Evolutionary conservation across 2,329 filamentous ascomycete genomes (phyloP), one percentile per base, ranked within the genome.

Genomic region (Fusarium sp.): DNA sequence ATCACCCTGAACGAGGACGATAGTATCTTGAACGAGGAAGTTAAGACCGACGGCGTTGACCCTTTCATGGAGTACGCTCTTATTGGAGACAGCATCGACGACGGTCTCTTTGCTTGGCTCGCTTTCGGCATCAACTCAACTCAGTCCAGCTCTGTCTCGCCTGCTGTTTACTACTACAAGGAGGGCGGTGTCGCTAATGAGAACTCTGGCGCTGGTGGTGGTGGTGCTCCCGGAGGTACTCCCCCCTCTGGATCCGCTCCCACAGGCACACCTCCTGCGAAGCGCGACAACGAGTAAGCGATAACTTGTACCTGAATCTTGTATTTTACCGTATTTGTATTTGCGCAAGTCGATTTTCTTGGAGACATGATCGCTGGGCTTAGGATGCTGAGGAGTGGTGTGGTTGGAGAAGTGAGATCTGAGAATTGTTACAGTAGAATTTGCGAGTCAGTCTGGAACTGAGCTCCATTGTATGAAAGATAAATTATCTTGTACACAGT

Each of bases 21-120:
- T 67, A 34, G 56, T 15, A 72, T 76, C 21, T 80, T 88, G 45
- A 80, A 85, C 36, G 74, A 82, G 20, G 77, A 83, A 69, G 81
- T 82, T 6, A 82, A 82, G 34, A 73, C 69, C 2, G 82, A 81
- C 4, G 81, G 81, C 26, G 84, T 85, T 48, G 85, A 88, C 62
- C 88, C 88, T 1, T 77, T 89, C 67, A 78, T 88, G 65, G 81
- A 88, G 72, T 89, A 88, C 65, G 82, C 85, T 12, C 79, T 84
- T 5, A 80, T 90, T 5, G 86, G 87, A 1, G 83, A 88, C 30
- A 76, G 77, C 24, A 68, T 86, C 12, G 65, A 71, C 1, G 84
- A 88, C 28, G 86, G 86, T 20, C 68, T 88, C 32, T 80, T 88
- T 49, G 84, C 80, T 3, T 88, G 85, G 86, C 82, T 88, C 52